Conservation (phyloP, 345 rosid genomes). For the Aquilaria malaccensis region DNA sequence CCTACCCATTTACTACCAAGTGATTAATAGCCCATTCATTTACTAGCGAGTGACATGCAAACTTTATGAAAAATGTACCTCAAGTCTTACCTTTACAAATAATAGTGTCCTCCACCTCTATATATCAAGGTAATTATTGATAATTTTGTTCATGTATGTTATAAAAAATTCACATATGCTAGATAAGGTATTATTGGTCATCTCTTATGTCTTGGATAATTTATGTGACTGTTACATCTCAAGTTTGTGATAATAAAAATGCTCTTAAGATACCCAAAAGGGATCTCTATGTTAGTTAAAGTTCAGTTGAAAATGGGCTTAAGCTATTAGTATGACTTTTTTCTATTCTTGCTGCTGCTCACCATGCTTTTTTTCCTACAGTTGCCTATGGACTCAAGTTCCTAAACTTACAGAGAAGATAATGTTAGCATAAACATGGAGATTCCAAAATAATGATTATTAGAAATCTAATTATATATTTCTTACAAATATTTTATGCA, state of each 20-base stretch:
- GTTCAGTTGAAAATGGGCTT: constrained; percentile 33
- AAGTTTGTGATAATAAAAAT: constrained; percentile 46
- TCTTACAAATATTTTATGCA: too few species aligned
- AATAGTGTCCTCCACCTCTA: too few species aligned
- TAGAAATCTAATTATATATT: too few species aligned
- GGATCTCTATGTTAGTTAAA: constrained; percentile 19
- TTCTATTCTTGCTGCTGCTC: constrained; percentile 49
- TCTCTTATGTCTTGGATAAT: constrained; percentile 75
- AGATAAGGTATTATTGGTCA: constrained; percentile 90
- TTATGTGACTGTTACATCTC: constrained; percentile 67
- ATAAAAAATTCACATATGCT: constrained; percentile 81
- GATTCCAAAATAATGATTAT: too few species aligned
- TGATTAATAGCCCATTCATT: too few species aligned
- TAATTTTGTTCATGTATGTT: neutral
- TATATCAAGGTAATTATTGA: too few species aligned
- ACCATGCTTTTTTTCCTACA: constrained; percentile 33
- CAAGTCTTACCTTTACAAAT: too few species aligned
- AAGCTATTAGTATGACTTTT: constrained; percentile 51
- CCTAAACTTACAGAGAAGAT: constrained; percentile 60
- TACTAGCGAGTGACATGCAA: too few species aligned
- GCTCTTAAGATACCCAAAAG: constrained; percentile 34
- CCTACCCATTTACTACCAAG: too few species aligned
- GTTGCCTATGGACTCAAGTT: constrained; percentile 51
- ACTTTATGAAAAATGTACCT: too few species aligned
- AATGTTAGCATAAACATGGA: neutral